Evolutionary conservation across 2,329 filamentous ascomycete genomes (phyloP).

Genomic region (Ilyonectria robusta): DNA sequence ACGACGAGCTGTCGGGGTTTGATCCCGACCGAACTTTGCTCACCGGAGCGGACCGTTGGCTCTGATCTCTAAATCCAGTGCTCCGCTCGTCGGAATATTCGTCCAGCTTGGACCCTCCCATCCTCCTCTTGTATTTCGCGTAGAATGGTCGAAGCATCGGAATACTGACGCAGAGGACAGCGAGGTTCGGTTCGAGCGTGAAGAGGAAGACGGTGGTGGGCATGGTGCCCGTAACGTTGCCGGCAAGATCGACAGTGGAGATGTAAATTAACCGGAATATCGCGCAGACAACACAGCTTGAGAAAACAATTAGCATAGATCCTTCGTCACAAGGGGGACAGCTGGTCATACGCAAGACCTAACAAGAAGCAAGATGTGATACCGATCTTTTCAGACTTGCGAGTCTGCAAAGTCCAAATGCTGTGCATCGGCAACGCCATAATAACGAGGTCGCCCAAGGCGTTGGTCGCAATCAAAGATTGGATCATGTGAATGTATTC

Average conservation of each 20-base stretch:
- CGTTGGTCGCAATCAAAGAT: conserved; percentile 55
- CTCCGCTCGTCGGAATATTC: conserved; percentile 46
- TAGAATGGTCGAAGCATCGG: conserved; percentile 58
- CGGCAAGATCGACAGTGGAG: conserved; percentile 53
- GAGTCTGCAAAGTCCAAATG: conserved; percentile 56
- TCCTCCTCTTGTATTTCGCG: conserved; percentile 50
- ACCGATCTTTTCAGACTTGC: conserved; percentile 53
- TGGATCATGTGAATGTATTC: conserved; percentile 54
- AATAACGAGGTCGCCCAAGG: conserved; percentile 55
- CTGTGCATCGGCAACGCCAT: conserved; percentile 55
- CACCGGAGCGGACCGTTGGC: conserved; percentile 26
- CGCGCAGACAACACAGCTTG: conserved; percentile 55
- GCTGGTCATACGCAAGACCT: conserved; percentile 51
- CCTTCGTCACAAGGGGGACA: rapidly evolving
- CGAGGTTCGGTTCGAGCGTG: conserved; percentile 57
- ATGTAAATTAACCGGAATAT: conserved; percentile 57
- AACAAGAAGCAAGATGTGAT: conserved; percentile 55
- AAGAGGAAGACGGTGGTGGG: conserved; percentile 57
- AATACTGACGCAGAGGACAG: conserved; percentile 58
- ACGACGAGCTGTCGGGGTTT: conserved; percentile 34
- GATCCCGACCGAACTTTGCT: conserved; percentile 18
- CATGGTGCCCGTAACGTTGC: conserved; percentile 57
- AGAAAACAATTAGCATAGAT: conserved; percentile 25
- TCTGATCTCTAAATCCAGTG: conserved; percentile 38
- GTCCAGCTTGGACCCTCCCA: conserved; percentile 49